phyloP scores from a whole-genome alignment of 805 yeast species.

The Ogataea saltuana region DNA sequence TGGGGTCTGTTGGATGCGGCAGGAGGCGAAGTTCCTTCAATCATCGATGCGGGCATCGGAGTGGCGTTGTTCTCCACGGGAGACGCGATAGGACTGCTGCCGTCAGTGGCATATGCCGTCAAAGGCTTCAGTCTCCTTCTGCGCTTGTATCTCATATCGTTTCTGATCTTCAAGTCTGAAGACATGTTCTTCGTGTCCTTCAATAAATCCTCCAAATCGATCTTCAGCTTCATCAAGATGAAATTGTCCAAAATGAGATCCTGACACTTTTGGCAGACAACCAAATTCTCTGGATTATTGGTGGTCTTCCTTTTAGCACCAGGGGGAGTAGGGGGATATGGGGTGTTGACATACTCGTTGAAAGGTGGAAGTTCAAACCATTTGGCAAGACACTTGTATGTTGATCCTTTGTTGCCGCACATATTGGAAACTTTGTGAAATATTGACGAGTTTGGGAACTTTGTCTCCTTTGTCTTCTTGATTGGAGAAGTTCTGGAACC shows the following conservation, averaged over 20 bases:
- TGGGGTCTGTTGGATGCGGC: conserved; percentile 11
- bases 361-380: conserved; percentile 42
- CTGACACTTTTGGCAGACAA: conserved; percentile 34
- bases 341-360: conserved; percentile 34
- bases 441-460: conserved; percentile 34
- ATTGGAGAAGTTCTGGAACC: conserved; percentile 6
- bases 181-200: conserved; percentile 16
- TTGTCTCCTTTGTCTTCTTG: conserved; percentile 21
- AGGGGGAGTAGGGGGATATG: conserved; percentile 39
- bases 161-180: conserved; percentile 24
- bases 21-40: conserved; percentile 5
- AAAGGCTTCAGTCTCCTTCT: conserved; percentile 28
- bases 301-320: conserved; percentile 25
- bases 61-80: conserved; percentile 8
- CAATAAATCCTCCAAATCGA: conserved; percentile 33
- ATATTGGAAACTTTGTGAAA: conserved; percentile 29
- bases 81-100: conserved; percentile 1
- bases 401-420: conserved; percentile 30
- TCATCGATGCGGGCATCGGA: neutral
- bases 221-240: conserved; percentile 31
- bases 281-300: conserved; percentile 35
- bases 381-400: conserved; percentile 32
- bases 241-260: conserved; percentile 32
- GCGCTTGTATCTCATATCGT: conserved; percentile 35
- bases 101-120: conserved; percentile 10